Evolutionary conservation across 305 asterid genomes (phyloP), one percentile per base, ranked within the genome.

Genomic region (Fraxinus ornus): DNA sequence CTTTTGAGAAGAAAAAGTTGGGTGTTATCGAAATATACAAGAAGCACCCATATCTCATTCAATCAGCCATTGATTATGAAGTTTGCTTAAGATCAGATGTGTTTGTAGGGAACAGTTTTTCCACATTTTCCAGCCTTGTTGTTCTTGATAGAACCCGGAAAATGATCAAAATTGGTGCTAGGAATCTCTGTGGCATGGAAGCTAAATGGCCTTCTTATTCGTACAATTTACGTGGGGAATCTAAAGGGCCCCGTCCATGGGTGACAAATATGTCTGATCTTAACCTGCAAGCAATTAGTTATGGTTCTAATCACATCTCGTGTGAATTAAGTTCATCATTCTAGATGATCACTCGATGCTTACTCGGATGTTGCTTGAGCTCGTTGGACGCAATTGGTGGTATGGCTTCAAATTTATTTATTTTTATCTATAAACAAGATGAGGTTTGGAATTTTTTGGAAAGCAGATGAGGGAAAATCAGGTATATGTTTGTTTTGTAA

Each of bases 1-100:
- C 97, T 9, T 87, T 76, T 0, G 98, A 94, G 88, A 95, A 95
- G 97, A 91, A 92, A 81, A 94, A 80, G 75, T 78, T 95, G 79
- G 98, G 97, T 1, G 91, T 92, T 66, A 72, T 90, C 41, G 90
- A 89, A 21, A 52, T 86, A 60, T 94, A 93, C 85, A 91, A 90
- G 87, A 92, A 88, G 83, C 93, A 91, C 3, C 88, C 97, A 0
- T 95, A 94, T 88, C 89, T 95, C 79, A 84, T 95, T 82, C 93
- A 90, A 83, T 93, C 98, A 30, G 99, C 99, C 26, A 95, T 95
- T 7, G 99, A 95, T 82, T 95, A 94, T 72, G 95, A 93, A 91
- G 99, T 95, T 78, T 94, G 99, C 84, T 87, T 92, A 91, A 92
- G 94, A 86, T 89, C 99, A 13, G 85, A 93, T 80, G 91, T 94